A percentile compares a stretch with the other conserved stretches of the same genome.
Evolutionary conservation across 768 basidiomycete species (phyloP).

Genomic region (Pulveroboletus ravenelii): DNA sequence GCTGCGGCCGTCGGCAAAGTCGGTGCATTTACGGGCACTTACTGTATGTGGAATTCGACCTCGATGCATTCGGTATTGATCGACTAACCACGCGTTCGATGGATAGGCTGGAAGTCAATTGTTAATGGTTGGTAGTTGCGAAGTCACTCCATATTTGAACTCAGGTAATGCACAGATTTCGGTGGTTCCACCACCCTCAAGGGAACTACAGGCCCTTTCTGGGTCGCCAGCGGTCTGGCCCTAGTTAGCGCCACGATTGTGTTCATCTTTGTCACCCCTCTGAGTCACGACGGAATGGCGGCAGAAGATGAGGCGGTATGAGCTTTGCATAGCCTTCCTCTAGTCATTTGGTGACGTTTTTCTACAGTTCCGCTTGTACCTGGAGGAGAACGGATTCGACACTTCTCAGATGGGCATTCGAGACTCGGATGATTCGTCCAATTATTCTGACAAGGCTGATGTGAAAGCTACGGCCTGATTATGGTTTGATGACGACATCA

Average conservation of each 20-base stretch:
- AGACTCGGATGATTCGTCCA: slow-evolving; percentile 22
- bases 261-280: slow-evolving; percentile 67
- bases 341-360: background rate
- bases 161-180: slow-evolving; percentile 41
- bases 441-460: slow-evolving; percentile 14
- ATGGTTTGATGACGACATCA: slow-evolving; percentile 2
- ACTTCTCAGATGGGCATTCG: slow-evolving; percentile 63
- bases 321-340: slow-evolving; percentile 1
- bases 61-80: background rate
- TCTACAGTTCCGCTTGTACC: slow-evolving; percentile 74
- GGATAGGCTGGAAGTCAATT: slow-evolving; percentile 60
- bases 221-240: slow-evolving; percentile 82
- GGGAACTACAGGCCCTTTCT: slow-evolving; percentile 84
- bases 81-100: slow-evolving; percentile 1
- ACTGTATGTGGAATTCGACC: slow-evolving; percentile 45
- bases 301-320: slow-evolving; percentile 65
- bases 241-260: slow-evolving; percentile 72
- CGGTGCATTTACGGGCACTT: slow-evolving; percentile 80
- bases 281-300: slow-evolving; percentile 73
- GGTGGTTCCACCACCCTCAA: slow-evolving; percentile 46
- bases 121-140: slow-evolving; percentile 44
- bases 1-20: slow-evolving; percentile 85
- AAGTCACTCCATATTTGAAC: background rate
- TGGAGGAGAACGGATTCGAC: slow-evolving; percentile 77
- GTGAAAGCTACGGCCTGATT: slow-evolving; percentile 10